Percentiles rank a stretch among this genome's conserved stretches.
Conservation (phyloP, 2,329 filamentous ascomycete genomes). For the Neophaeococcomyces aloes region DNA sequence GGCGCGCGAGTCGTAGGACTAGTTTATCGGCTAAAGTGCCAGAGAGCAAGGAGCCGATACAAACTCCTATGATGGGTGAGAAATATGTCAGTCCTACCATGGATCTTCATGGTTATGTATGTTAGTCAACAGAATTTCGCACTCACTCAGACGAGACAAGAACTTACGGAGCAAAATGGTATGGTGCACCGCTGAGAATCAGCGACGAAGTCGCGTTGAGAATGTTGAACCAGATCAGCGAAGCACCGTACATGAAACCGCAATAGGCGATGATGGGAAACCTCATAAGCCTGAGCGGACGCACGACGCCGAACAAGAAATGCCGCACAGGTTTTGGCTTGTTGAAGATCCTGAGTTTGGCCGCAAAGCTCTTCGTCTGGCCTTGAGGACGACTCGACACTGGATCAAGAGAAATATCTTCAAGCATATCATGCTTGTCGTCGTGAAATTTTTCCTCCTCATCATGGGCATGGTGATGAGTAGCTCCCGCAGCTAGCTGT, state of each 20-base stretch:
- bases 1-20: constrained; percentile 18
- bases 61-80: constrained; percentile 18
- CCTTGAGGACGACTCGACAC: neutral
- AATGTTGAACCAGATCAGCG: constrained; percentile 35
- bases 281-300: constrained; percentile 19
- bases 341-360: constrained; percentile 12
- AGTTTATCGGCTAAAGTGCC: constrained; percentile 23
- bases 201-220: constrained; percentile 34
- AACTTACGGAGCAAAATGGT: no score
- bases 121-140: no score
- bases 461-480: neutral
- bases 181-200: constrained; percentile 28
- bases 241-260: constrained; percentile 32
- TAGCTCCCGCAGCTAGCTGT: neutral
- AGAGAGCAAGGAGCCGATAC: constrained; percentile 13
- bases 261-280: constrained; percentile 32
- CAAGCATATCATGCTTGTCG: neutral
- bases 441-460: constrained; percentile 1
- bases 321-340: constrained; percentile 7
- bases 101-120: no score
- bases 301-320: constrained; percentile 10
- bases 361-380: constrained; percentile 9
- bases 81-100: constrained; percentile 32
- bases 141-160: no score
- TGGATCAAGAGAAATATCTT: neutral